Evolutionary conservation across 225 moss, liverwort and hornwort genomes (phyloP).

Genomic region (Marchantia paleacea): DNA sequence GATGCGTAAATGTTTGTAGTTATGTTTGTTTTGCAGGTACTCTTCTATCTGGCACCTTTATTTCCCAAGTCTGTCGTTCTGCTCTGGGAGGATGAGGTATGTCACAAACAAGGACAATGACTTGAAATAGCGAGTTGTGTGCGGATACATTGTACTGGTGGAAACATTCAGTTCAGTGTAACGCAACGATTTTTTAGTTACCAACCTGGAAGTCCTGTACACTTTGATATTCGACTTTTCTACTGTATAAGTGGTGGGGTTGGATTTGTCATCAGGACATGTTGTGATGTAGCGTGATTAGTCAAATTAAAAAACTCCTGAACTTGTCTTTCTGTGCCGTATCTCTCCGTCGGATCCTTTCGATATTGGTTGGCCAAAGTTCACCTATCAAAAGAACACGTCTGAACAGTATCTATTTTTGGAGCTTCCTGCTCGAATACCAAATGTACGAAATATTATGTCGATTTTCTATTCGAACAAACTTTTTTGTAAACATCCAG

Average conservation of each 20-base stretch:
- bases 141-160: background rate
- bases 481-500: background rate
- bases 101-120: background rate
- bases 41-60: conserved; percentile 76
- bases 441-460: too few species aligned
- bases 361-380: too few species aligned
- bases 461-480: too few species aligned
- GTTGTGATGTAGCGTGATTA: too few species aligned
- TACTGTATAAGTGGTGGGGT: background rate
- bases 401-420: too few species aligned
- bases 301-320: too few species aligned
- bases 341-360: too few species aligned
- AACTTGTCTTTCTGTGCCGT: too few species aligned
- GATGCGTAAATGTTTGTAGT: background rate
- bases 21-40: conserved; percentile 49
- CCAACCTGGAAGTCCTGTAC: background rate
- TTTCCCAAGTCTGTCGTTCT: conserved; percentile 74
- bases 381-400: too few species aligned
- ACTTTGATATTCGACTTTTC: too few species aligned
- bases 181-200: background rate
- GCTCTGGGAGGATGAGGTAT: conserved; percentile 96
- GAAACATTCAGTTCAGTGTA: background rate
- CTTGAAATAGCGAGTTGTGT: background rate
- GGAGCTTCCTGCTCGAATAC: too few species aligned
- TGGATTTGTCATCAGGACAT: background rate